A percentile compares a stretch with the other conserved stretches of the same genome.
These are phyloP conservation scores for Prototheca wickerhamii DNA, from an alignment of 163 green algal genomes.

Conservation along the genomic window DNA sequence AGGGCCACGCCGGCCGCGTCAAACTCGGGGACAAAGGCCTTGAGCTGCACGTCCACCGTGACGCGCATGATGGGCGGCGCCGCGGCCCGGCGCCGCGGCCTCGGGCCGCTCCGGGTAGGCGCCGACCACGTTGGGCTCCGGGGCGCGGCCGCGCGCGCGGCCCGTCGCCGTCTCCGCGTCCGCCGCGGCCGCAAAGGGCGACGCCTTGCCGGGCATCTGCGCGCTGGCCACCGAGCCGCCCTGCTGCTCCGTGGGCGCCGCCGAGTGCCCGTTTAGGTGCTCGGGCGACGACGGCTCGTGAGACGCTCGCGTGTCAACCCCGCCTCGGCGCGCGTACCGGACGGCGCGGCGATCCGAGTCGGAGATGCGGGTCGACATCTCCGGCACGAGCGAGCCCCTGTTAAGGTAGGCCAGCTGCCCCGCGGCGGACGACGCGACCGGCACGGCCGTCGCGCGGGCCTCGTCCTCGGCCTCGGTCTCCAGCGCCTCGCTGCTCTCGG, in stretches of 20 bases:
- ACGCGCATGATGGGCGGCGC: slow-evolving; percentile 6
- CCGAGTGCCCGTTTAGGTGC: not conserved
- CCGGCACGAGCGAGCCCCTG: not conserved
- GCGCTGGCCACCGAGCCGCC: not conserved
- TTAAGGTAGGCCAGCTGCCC: not conserved
- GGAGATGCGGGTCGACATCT: not conserved
- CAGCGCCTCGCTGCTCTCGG: no score
- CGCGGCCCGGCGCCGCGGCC: not conserved
- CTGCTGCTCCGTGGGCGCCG: not conserved
- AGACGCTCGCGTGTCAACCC: no score
- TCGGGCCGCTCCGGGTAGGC: not conserved
- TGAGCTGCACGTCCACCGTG: slow-evolving; percentile 26
- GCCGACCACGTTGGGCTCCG: not conserved
- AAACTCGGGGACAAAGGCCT: slow-evolving; percentile 30
- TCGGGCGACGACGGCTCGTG: no score
- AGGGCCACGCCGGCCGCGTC: slow-evolving; percentile 27
- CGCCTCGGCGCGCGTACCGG: no score
- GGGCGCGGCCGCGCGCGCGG: not conserved
- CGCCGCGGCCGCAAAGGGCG: not conserved
- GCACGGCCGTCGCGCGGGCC: no score
- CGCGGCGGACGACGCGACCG: no score
- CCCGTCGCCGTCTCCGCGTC: not conserved
- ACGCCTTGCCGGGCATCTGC: not conserved
- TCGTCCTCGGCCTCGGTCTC: no score
- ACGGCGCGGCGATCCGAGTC: not conserved